These are phyloP conservation scores for Exophiala sp. DNA, from an alignment of 2,329 filamentous ascomycete genomes.

Conservation along the genomic window DNA sequence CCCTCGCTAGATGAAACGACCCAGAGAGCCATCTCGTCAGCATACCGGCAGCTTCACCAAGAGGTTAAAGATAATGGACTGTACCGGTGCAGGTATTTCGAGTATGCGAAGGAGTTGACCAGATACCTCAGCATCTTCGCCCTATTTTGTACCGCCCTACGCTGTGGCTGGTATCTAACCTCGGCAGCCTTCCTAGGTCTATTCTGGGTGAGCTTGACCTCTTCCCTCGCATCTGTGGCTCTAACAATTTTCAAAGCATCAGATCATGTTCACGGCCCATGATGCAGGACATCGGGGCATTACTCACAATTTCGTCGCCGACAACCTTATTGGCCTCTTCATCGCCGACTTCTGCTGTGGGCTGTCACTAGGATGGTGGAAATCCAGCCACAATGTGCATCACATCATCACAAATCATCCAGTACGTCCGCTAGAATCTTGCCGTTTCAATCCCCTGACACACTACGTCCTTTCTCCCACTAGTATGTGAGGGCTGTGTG, in stretches of 20 bases:
- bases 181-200: conserved; percentile 74
- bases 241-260: conserved; percentile 55
- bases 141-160: conserved; percentile 60
- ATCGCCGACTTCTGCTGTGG: conserved; percentile 88
- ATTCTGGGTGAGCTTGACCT: conserved; percentile 53
- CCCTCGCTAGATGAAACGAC: conserved; percentile 29
- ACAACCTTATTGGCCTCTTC: conserved; percentile 82
- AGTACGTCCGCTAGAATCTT: no score
- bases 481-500: not conserved
- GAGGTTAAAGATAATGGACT: conserved; percentile 70
- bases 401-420: conserved; percentile 94
- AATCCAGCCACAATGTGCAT: conserved; percentile 91
- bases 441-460: no score
- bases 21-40: conserved; percentile 72
- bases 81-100: conserved; percentile 77
- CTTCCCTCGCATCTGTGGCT: no score
- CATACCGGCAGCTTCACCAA: conserved; percentile 71
- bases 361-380: conserved; percentile 94
- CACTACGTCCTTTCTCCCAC: not conserved
- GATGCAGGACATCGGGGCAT: conserved; percentile 98
- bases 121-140: conserved; percentile 70
- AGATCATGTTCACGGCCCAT: conserved; percentile 88
- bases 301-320: conserved; percentile 80
- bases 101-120: conserved; percentile 70
- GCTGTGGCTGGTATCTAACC: conserved; percentile 61